Evolutionary conservation across 352 stramenopile genomes (phyloP).

Genomic region (Phytophthora multivora): DNA sequence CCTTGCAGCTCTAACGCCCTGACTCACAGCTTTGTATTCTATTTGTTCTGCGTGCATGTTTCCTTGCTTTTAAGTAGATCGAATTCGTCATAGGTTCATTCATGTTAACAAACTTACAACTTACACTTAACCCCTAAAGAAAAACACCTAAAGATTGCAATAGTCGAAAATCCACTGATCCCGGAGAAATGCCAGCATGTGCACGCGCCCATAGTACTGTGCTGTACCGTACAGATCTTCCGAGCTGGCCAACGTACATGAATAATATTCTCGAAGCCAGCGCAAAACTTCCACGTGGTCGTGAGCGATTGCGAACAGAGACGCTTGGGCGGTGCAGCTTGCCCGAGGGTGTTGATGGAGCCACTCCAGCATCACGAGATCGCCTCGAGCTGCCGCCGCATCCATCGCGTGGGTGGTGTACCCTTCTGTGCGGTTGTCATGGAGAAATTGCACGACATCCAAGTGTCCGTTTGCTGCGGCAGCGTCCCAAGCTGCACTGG

Average conservation of each 20-base stretch:
- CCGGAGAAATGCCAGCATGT: constrained; percentile 22
- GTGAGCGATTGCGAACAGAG: constrained; percentile 24
- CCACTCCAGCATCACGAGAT: constrained; percentile 32
- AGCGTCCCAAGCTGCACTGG: constrained; percentile 16
- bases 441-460: constrained; percentile 29
- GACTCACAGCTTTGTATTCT: background rate
- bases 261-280: constrained; percentile 29
- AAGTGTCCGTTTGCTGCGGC: constrained; percentile 29
- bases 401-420: constrained; percentile 22
- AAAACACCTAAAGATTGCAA: constrained; percentile 2
- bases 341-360: constrained; percentile 7
- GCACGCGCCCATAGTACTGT: constrained; percentile 26
- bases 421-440: constrained; percentile 21
- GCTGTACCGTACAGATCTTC: constrained; percentile 18
- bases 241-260: background rate
- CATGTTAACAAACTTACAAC: constrained; percentile 1
- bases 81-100: constrained; percentile 5
- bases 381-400: constrained; percentile 8
- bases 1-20: constrained; percentile 19
- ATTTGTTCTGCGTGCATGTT: constrained; percentile 2
- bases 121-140: constrained; percentile 5
- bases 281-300: constrained; percentile 32
- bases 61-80: constrained; percentile 11
- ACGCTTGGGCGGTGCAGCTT: constrained; percentile 18
- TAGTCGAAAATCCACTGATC: constrained; percentile 5